Base-by-base conservation (phyloP, 371 early-diverging fungal genomes). In the Rhizopus microsporus region DNA sequence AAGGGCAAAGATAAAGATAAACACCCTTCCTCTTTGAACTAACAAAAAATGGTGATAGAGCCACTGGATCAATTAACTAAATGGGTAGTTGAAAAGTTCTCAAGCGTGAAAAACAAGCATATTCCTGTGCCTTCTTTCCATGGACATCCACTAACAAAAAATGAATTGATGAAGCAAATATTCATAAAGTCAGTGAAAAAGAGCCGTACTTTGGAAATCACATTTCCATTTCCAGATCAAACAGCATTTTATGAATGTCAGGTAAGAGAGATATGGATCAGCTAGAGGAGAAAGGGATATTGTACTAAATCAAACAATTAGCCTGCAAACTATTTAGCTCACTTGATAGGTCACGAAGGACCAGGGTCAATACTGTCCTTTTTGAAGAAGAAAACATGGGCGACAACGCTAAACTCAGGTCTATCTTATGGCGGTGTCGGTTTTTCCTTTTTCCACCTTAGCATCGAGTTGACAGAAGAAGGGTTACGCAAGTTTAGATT, bases 321-420 rank as follows among this genome's bases (percentile, higher is more conserved):
- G 78, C 92, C 93, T 53, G 75, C 74, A 5, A 68, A 76, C 15
- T 92, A 91, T 54, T 56, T 93, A 15, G 77, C 86, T 7, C 87
- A 89, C 56, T 74, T 93, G 13, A 81, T 90, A 48, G 92, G 90
- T n/a, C 91, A 93, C 57, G 91, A 92, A 65, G 89, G 88, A 7
- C 78, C 83, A 23, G 97, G 97, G 0, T 93, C 94, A 0, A 78
- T 96, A 32, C 74, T 96, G 34, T 90, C 93, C 1, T 70, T 80
- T 44, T 70, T 98, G 45, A 94, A 95, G 66, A 78, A 84, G 68
- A 89, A 87, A 54, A 92, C 69, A n/a, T 97, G 94, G 95, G 96
- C 93, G 0, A 86, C 86, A 39, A 74, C 75, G 44, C 63, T 94
- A 50, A 80, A 75, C n/a, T 86, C 90, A 0, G 89, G 92, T 4